Percentiles rank a stretch among this genome's conserved stretches.
Evolutionary conservation across 257 asterid genomes (phyloP).

Genomic region (Solanum gracilifrons): DNA sequence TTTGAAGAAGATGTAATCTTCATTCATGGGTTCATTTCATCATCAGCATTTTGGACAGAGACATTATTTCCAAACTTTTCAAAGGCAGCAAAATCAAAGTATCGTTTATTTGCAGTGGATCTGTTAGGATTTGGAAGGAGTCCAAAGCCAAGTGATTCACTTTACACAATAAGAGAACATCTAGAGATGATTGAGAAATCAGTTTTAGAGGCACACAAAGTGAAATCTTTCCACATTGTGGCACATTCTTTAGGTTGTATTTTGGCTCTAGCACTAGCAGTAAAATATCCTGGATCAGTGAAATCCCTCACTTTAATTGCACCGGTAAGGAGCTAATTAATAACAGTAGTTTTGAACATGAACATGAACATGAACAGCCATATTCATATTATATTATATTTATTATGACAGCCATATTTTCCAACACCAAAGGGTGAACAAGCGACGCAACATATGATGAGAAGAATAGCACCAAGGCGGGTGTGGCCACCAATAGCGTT

Average conservation of each 20-base stretch:
- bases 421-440: slow-evolving; percentile 76
- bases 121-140: slow-evolving; percentile 87
- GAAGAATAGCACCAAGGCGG: slow-evolving; percentile 78
- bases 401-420: slow-evolving; percentile 59
- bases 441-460: slow-evolving; percentile 74
- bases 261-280: slow-evolving; percentile 83
- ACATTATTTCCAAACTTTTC: slow-evolving; percentile 82
- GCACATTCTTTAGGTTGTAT: slow-evolving; percentile 96
- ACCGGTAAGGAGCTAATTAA: slow-evolving; percentile 38
- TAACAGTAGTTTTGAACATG: neutral
- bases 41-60: slow-evolving; percentile 90
- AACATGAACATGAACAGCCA: neutral
- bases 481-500: slow-evolving; percentile 78
- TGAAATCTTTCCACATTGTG: slow-evolving; percentile 82
- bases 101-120: slow-evolving; percentile 79
- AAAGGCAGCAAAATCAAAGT: slow-evolving; percentile 46
- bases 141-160: slow-evolving; percentile 79
- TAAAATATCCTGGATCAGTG: slow-evolving; percentile 44
- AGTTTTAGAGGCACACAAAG: slow-evolving; percentile 54
- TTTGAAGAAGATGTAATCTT: slow-evolving; percentile 72
- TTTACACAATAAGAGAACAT: slow-evolving; percentile 77
- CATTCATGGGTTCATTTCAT: slow-evolving; percentile 90
- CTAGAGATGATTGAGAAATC: slow-evolving; percentile 85
- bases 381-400: neutral
- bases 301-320: slow-evolving; percentile 83